phyloP scores from a whole-genome alignment of 352 stramenopile genomes.

The Phytophthora sp. region DNA sequence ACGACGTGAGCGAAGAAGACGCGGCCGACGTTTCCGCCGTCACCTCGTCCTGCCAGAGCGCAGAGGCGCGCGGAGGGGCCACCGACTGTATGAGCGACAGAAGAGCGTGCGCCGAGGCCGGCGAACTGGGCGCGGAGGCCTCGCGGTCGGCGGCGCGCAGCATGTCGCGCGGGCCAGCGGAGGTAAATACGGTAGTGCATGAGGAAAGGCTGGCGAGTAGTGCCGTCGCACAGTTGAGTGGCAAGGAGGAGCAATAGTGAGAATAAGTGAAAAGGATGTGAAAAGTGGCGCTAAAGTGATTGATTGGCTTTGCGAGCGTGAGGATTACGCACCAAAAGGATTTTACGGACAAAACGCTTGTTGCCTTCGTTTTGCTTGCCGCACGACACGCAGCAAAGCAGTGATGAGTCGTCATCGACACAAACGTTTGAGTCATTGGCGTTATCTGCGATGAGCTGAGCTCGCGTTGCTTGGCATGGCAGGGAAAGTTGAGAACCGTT shows the following conservation, averaged over 20 bases:
- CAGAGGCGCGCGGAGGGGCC: conserved; percentile 9
- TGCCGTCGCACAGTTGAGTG: neutral
- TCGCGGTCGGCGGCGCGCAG: conserved; percentile 2
- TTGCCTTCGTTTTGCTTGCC: too few species aligned
- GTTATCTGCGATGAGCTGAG: too few species aligned
- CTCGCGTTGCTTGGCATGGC: too few species aligned
- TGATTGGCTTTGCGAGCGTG: too few species aligned
- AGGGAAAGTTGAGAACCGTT: too few species aligned
- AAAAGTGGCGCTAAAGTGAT: too few species aligned
- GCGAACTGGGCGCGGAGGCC: conserved; percentile 24
- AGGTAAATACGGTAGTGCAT: neutral
- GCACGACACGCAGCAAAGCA: too few species aligned
- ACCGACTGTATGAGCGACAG: conserved; percentile 38
- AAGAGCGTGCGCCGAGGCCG: conserved; percentile 26
- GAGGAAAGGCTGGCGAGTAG: neutral
- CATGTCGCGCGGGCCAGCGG: neutral
- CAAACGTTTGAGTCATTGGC: too few species aligned
- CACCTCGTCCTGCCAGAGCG: conserved; percentile 5
- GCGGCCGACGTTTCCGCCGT: neutral
- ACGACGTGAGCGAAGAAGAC: conserved; percentile 14
- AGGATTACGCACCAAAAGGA: neutral
- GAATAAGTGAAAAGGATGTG: too few species aligned
- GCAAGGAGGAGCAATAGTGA: too few species aligned
- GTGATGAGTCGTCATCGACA: too few species aligned
- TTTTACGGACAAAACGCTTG: neutral